These are phyloP conservation scores for Lachancea cidri DNA, from an alignment of 805 yeast species.

Conservation along the genomic window DNA sequence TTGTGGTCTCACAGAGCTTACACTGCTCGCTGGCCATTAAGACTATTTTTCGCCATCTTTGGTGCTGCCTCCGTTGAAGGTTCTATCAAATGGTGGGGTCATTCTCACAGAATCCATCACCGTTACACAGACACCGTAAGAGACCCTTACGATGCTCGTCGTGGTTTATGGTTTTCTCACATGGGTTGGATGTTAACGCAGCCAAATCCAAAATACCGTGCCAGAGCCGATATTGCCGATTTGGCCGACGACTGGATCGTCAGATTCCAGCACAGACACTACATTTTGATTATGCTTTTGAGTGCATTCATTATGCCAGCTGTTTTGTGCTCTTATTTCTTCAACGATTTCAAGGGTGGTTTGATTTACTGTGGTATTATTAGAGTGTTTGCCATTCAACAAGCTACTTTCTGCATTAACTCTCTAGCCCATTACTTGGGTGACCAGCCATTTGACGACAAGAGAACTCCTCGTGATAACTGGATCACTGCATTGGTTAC, in stretches of 20 bases:
- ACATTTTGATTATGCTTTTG: slow-evolving; percentile 53
- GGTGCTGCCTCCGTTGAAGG: slow-evolving; percentile 85
- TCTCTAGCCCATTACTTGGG: slow-evolving; percentile 87
- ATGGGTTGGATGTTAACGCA: slow-evolving; percentile 81
- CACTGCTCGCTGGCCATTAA: slow-evolving; percentile 54
- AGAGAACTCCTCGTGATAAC: slow-evolving; percentile 84
- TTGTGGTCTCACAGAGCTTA: slow-evolving; percentile 74
- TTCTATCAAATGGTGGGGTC: slow-evolving; percentile 87
- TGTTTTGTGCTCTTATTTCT: slow-evolving; percentile 47
- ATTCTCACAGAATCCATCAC: slow-evolving; percentile 80
- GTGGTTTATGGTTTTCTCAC: slow-evolving; percentile 80
- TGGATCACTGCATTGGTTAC: slow-evolving; percentile 75
- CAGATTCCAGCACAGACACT: slow-evolving; percentile 76
- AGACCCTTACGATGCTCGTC: slow-evolving; percentile 84
- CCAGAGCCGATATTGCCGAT: slow-evolving; percentile 78
- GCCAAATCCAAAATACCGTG: slow-evolving; percentile 77
- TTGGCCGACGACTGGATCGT: slow-evolving; percentile 75
- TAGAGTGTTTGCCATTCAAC: slow-evolving; percentile 67
- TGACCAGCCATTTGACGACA: slow-evolving; percentile 78
- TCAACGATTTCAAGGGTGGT: slow-evolving; percentile 66
- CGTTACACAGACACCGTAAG: slow-evolving; percentile 78
- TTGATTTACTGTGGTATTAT: slow-evolving; percentile 71
- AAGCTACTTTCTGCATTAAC: slow-evolving; percentile 82
- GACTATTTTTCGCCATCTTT: slow-evolving; percentile 63
- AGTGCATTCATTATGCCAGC: slow-evolving; percentile 62